These are phyloP conservation scores for Piper betle DNA, from an alignment of 164 flowering plant species.

Conservation along the genomic window DNA sequence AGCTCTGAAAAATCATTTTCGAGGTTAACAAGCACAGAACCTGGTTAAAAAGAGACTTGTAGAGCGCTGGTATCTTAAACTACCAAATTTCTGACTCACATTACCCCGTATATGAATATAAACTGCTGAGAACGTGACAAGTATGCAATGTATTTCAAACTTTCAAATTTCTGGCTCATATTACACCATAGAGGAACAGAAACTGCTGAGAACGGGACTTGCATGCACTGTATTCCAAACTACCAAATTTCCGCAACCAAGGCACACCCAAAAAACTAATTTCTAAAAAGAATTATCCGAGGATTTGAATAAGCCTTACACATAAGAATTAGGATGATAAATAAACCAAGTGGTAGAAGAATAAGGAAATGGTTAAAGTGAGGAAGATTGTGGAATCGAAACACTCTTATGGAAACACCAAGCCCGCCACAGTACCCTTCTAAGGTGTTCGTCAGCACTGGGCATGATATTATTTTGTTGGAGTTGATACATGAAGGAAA, in stretches of 20 bases:
- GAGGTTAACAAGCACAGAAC: too few species aligned
- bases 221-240: too few species aligned
- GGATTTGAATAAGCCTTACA: constrained; percentile 8
- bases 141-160: too few species aligned
- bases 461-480: constrained; percentile 5
- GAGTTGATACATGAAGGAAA: constrained; percentile 6
- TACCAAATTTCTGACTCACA: too few species aligned
- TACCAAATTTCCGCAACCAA: background rate
- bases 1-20: too few species aligned
- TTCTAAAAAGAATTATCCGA: background rate
- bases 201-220: too few species aligned
- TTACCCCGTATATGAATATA: too few species aligned
- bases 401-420: constrained; percentile 6
- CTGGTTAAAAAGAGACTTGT: too few species aligned
- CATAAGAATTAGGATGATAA: constrained; percentile 8
- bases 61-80: too few species aligned
- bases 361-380: constrained; percentile 7
- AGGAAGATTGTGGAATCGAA: constrained; percentile 6
- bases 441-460: constrained; percentile 2
- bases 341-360: constrained; percentile 5
- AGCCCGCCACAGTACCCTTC: constrained; percentile 4
- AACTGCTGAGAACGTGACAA: too few species aligned
- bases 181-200: too few species aligned
- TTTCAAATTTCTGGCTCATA: too few species aligned
- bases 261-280: background rate